Base-by-base conservation (phyloP, 2,329 filamentous ascomycete genomes). In the Clathrospora elynae region DNA sequence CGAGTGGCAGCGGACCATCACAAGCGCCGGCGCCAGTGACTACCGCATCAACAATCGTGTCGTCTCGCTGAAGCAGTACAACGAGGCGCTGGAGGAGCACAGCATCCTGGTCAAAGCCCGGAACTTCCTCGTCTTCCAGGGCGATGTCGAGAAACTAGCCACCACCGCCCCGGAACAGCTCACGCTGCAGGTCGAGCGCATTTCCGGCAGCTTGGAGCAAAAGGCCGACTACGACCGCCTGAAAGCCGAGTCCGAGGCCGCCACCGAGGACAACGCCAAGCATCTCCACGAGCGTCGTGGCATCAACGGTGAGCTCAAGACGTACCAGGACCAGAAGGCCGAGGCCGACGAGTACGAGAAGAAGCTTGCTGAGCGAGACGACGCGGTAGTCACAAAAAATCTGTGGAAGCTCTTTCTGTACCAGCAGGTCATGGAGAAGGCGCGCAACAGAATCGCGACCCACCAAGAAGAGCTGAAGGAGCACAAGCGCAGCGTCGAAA, bases 61-160 rank as follows among this genome's bases (percentile, higher is more conserved):
- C 24, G 93, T 99, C 33, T 89, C 85, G 2, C 90, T 91, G 2
- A 88, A 89, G 62, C 86, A 93, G 66, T 99, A 99, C 77, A 97
- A 97, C 67, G 87, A 92, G 45, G 85, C 89, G 2, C 79, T 99
- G 10, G 93, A 99, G 70, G 78, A 84, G 13, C 92, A 99, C 70
- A 96, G 96, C 62, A 99, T 99, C 55, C 76, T 99, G 48, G 97
- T 99, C 77, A 97, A 96, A 71, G 93, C 93, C 22, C 84, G 93
- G 55, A 99, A 99, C 67, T 99, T 99, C 68, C 81, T 99, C 4
- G 93, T 99, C 23, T 99, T 99, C 69, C 93, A 99, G 71, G 95
- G 93, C 55, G 93, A 99, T 67, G 92, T 99, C 12, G 93, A 99
- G 71, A 88, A 90, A 16, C 96, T 99, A 63, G 95, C 93, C 2